These are phyloP conservation scores for Chlorella sp. DNA, from an alignment of 139 green algal genomes.

Conservation along the genomic window DNA sequence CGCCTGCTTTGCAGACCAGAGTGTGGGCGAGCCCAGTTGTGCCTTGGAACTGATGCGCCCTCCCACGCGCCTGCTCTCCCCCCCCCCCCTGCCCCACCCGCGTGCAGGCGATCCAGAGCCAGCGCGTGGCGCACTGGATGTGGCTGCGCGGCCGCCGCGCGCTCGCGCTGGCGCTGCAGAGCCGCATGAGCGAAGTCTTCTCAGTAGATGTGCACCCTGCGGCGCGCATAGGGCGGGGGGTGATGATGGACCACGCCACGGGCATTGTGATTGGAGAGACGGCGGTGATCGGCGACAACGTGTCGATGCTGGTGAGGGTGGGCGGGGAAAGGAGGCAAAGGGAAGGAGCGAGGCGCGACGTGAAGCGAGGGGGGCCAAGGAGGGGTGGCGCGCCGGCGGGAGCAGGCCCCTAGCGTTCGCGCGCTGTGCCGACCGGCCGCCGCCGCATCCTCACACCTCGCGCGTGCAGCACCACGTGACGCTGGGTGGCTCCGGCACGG, in stretches of 20 bases:
- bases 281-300: constrained; percentile 90
- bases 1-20: not conserved
- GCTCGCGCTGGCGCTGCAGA: constrained; percentile 85
- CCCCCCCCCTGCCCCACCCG: not conserved
- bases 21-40: too few species aligned
- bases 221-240: constrained; percentile 86
- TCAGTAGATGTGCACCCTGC: constrained; percentile 96
- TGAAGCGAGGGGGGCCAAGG: too few species aligned
- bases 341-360: too few species aligned
- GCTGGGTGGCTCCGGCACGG: constrained; percentile 86
- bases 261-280: constrained; percentile 94
- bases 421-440: too few species aligned
- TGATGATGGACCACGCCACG: constrained; percentile 94
- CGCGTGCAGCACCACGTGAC: constrained; percentile 96
- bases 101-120: constrained; percentile 80
- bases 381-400: too few species aligned
- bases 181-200: constrained; percentile 75
- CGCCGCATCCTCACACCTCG: too few species aligned
- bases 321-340: too few species aligned
- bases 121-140: constrained; percentile 90
- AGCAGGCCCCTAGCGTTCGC: too few species aligned
- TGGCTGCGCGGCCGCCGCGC: constrained; percentile 77
- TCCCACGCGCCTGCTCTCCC: too few species aligned
- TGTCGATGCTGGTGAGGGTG: constrained; percentile 96
- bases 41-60: too few species aligned